phyloP scores from a whole-genome alignment of 768 basidiomycete genomes.

The Mycena capillaripes region DNA sequence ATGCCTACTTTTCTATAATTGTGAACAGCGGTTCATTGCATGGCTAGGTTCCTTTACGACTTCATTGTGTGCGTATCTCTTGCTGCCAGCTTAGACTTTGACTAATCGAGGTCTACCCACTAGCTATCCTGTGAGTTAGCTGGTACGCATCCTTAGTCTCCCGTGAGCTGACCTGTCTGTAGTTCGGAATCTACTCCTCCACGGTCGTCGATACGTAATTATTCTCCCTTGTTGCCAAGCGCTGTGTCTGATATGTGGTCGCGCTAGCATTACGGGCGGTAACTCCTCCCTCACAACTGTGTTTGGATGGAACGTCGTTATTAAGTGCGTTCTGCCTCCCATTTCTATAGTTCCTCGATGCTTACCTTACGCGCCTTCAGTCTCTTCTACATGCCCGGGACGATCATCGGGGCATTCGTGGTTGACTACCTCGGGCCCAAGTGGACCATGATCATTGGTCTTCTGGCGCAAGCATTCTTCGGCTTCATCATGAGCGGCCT shows the following conservation, averaged over 20 bases:
- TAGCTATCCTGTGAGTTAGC: constrained; percentile 73
- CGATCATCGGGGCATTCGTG: constrained; percentile 79
- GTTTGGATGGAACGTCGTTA: constrained; percentile 89
- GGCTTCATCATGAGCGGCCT: constrained; percentile 94
- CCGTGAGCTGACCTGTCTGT: constrained; percentile 14
- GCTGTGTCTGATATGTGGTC: background rate
- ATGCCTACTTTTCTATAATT: constrained; percentile 33
- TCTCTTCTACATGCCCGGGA: constrained; percentile 63
- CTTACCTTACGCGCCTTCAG: constrained; percentile 25
- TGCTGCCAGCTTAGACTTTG: background rate
- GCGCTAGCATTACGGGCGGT: constrained; percentile 69
- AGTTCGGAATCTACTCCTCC: constrained; percentile 89
- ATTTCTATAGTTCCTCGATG: background rate
- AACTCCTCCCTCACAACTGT: constrained; percentile 66
- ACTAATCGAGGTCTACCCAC: constrained; percentile 1
- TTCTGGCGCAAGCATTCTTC: constrained; percentile 76
- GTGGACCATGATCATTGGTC: constrained; percentile 69
- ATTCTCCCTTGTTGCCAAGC: background rate
- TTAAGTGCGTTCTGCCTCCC: constrained; percentile 65
- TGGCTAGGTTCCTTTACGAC: constrained; percentile 82
- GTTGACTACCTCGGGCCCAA: constrained; percentile 85
- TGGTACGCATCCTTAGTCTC: background rate
- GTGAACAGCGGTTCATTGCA: background rate
- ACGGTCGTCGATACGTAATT: constrained; percentile 77
- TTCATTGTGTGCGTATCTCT: constrained; percentile 74